Conservation (phyloP, 2,329 filamentous ascomycete species). For the Beauveria sp. region DNA sequence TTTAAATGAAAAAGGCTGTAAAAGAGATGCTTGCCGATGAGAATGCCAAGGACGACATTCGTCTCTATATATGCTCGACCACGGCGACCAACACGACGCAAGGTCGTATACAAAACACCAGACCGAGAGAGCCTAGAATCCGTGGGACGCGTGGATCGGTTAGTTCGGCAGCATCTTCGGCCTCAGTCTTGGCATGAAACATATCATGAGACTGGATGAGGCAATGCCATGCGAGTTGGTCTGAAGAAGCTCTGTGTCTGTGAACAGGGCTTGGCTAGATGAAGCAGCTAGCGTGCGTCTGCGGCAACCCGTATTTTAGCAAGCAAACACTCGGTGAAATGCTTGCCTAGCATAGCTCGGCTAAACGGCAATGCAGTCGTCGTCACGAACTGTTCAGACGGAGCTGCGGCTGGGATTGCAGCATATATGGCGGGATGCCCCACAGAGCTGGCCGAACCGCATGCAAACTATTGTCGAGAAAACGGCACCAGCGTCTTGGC, state of each 20-base stretch:
- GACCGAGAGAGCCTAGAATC: neutral
- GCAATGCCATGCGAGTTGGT: no score
- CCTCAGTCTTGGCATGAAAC: neutral
- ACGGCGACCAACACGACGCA: no score
- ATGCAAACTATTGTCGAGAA: neutral
- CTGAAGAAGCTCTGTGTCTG: no score
- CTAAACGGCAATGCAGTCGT: neutral
- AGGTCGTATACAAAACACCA: neutral
- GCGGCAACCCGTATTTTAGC: neutral
- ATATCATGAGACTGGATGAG: neutral
- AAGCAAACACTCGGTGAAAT: no score
- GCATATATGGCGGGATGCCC: neutral
- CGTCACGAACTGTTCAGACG: neutral
- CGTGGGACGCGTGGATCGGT: neutral
- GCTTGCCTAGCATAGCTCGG: neutral
- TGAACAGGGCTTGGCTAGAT: no score
- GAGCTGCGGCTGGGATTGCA: neutral
- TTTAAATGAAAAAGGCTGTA: neutral
- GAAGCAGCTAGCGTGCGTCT: neutral
- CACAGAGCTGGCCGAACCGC: neutral
- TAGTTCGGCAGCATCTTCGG: neutral
- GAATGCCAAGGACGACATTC: neutral
- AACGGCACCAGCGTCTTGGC: conserved; percentile 1
- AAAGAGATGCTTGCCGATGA: neutral
- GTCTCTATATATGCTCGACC: neutral